Evolutionary conservation across 768 basidiomycete species (phyloP).

Genomic region (Rhodotorula kratochvilovae): DNA sequence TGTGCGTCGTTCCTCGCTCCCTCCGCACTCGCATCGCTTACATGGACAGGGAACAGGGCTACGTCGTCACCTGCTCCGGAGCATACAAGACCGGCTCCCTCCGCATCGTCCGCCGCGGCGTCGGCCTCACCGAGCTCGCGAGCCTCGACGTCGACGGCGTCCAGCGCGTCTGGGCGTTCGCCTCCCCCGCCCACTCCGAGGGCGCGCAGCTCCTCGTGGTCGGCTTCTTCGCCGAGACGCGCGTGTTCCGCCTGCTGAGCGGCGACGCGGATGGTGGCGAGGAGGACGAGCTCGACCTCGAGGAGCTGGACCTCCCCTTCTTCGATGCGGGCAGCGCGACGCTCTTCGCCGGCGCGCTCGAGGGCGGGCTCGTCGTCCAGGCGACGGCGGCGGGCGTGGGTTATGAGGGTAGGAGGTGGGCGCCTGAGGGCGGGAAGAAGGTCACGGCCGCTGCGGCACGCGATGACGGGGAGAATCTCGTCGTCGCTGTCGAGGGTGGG

Average conservation of each 20-base stretch:
- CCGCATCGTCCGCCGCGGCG: slow-evolving; percentile 72
- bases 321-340: slow-evolving; percentile 58
- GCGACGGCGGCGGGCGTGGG: slow-evolving; percentile 60
- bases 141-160: slow-evolving; percentile 57
- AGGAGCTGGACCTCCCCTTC: slow-evolving; percentile 52
- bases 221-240: slow-evolving; percentile 34
- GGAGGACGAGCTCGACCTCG: slow-evolving; percentile 46
- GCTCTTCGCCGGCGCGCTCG: slow-evolving; percentile 62
- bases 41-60: slow-evolving; percentile 53
- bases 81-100: slow-evolving; percentile 70
- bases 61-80: slow-evolving; percentile 82
- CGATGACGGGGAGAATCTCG: slow-evolving; percentile 1
- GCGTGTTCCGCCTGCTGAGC: slow-evolving; percentile 9
- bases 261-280: not conserved
- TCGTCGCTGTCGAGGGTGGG: slow-evolving; percentile 39
- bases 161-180: slow-evolving; percentile 57
- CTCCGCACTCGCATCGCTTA: not conserved
- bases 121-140: slow-evolving; percentile 64
- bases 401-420: slow-evolving; percentile 45
- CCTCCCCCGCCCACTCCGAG: not conserved
- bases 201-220: slow-evolving; percentile 22
- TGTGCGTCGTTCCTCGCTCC: slow-evolving; percentile 54
- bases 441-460: slow-evolving; percentile 30
- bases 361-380: slow-evolving; percentile 61
- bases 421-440: slow-evolving; percentile 19